Conservation (phyloP, 805 yeast genomes). For the Ogataea degrootiae region DNA sequence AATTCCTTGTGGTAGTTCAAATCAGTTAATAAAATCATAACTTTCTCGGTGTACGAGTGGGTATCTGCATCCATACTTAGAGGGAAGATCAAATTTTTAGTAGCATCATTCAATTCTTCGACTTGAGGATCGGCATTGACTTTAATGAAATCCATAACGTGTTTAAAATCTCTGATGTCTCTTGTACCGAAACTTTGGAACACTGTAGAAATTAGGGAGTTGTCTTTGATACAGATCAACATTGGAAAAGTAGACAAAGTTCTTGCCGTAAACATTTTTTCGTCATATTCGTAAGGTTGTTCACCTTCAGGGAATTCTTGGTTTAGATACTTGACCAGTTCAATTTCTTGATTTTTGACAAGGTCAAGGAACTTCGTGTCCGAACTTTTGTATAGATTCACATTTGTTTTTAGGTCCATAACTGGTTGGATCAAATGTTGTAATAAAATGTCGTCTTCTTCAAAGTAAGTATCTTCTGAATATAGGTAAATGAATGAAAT, state of each 20-base stretch:
- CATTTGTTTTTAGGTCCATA: slow-evolving; percentile 51
- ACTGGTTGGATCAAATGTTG: slow-evolving; percentile 58
- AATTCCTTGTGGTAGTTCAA: slow-evolving; percentile 29
- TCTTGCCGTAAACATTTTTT: slow-evolving; percentile 44
- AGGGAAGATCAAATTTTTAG: slow-evolving; percentile 35
- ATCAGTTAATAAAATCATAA: slow-evolving; percentile 46
- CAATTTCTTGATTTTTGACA: slow-evolving; percentile 36
- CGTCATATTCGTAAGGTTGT: slow-evolving; percentile 32
- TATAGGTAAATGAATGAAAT: slow-evolving; percentile 51
- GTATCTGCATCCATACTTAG: slow-evolving; percentile 12
- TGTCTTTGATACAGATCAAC: slow-evolving; percentile 54
- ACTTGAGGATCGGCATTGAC: slow-evolving; percentile 47
- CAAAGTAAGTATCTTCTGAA: slow-evolving; percentile 44
- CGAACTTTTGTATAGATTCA: slow-evolving; percentile 48
- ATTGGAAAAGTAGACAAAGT: slow-evolving; percentile 60
- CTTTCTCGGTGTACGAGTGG: slow-evolving; percentile 36
- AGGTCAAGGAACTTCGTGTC: slow-evolving; percentile 37
- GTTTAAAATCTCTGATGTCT: slow-evolving; percentile 49
- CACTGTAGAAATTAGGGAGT: slow-evolving; percentile 45
- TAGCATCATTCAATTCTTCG: slow-evolving; percentile 44
- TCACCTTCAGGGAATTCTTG: slow-evolving; percentile 23
- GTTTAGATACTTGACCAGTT: slow-evolving; percentile 40
- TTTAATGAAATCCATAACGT: slow-evolving; percentile 46
- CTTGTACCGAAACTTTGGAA: slow-evolving; percentile 60
- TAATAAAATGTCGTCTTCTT: slow-evolving; percentile 60